These are phyloP conservation scores for Alternaria gaisen DNA, from an alignment of 2,329 filamentous ascomycete genomes.

Conservation along the genomic window DNA sequence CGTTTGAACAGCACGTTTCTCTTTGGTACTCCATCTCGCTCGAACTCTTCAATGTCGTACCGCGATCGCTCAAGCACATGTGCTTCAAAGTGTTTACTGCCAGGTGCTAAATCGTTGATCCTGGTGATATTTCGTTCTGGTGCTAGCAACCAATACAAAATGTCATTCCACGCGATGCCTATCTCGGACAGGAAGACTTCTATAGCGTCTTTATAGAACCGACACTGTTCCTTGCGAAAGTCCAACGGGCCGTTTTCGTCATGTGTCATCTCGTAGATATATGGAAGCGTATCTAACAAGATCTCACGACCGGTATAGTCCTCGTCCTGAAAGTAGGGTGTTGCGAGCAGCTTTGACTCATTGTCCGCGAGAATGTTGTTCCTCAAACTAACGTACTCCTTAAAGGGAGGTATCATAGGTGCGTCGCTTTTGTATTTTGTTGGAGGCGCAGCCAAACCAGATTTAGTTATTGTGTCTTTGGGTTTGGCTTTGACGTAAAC, in stretches of 20 bases:
- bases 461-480: conserved; percentile 18
- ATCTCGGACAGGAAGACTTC: conserved; percentile 49
- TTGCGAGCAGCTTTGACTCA: conserved; percentile 51
- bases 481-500: conserved; percentile 22
- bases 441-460: conserved; percentile 12
- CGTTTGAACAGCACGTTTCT: conserved; percentile 34
- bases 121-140: conserved; percentile 18
- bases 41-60: conserved; percentile 34
- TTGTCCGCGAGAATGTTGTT: conserved; percentile 55
- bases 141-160: conserved; percentile 54
- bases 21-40: conserved; percentile 17
- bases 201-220: conserved; percentile 47
- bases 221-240: conserved; percentile 46
- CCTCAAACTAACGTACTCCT: conserved; percentile 54
- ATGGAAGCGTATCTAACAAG: conserved; percentile 39
- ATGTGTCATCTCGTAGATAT: conserved; percentile 38
- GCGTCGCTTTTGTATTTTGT: conserved; percentile 30
- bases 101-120: conserved; percentile 19
- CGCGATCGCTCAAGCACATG: conserved; percentile 30
- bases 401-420: conserved; percentile 48
- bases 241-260: conserved; percentile 40
- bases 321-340: conserved; percentile 45
- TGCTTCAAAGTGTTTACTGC: conserved; percentile 14
- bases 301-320: conserved; percentile 22
- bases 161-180: conserved; percentile 46